Conservation (phyloP, 805 yeast species). For the Nakazawaea laoshanensis region DNA sequence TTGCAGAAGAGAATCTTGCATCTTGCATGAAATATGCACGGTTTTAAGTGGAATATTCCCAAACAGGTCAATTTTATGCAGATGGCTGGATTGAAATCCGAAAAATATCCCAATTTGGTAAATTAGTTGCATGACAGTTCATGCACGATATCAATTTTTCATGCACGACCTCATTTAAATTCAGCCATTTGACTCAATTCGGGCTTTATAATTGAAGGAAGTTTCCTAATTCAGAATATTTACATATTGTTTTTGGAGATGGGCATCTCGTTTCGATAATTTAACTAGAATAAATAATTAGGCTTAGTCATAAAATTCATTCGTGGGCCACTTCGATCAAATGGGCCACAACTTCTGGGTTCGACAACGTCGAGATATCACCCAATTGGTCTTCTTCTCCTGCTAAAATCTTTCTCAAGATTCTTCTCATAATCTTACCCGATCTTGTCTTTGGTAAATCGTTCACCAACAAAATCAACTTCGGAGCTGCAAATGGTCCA, state of each 20-base stretch:
- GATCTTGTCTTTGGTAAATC: constrained; percentile 84
- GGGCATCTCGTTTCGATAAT: background rate
- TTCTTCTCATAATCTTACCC: constrained; percentile 84
- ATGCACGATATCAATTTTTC: background rate
- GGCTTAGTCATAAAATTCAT: background rate
- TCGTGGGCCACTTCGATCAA: constrained; percentile 41
- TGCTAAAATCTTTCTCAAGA: constrained; percentile 67
- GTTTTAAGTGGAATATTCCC: too few species aligned
- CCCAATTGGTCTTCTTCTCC: constrained; percentile 77
- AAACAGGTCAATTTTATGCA: background rate
- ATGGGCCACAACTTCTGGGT: constrained; percentile 65
- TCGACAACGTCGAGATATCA: constrained; percentile 69
- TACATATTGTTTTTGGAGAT: background rate
- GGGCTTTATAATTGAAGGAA: background rate
- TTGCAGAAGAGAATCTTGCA: too few species aligned
- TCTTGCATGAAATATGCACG: too few species aligned
- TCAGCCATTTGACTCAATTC: background rate
- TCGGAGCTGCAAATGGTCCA: constrained; percentile 85
- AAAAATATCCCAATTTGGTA: background rate
- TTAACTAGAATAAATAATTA: background rate
- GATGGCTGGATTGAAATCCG: background rate
- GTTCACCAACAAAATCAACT: constrained; percentile 59
- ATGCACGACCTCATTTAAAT: background rate
- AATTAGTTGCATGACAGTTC: too few species aligned
- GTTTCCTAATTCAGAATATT: background rate